Conservation (phyloP, 176 grass and related monocot species). For the Zoysia japonica region DNA sequence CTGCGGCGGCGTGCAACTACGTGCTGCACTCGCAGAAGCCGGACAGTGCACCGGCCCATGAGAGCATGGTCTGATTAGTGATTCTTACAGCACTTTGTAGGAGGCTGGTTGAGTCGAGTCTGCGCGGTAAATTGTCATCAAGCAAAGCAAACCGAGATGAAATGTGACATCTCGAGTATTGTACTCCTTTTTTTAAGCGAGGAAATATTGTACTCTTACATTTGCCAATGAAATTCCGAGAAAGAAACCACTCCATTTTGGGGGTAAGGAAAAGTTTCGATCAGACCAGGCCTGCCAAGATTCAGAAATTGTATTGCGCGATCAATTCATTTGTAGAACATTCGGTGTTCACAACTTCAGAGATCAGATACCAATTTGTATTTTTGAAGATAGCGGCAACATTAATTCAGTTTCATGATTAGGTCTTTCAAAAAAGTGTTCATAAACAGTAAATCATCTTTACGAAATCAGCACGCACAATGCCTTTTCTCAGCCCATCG, state of each 20-base stretch:
- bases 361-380: too few species aligned
- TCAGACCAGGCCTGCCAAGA: neutral
- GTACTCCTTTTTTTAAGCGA: constrained; percentile 2
- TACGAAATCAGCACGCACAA: too few species aligned
- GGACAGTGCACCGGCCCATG: constrained; percentile 20
- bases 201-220: constrained; percentile 23
- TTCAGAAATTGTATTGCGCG: neutral
- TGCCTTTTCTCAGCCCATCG: too few species aligned
- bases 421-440: too few species aligned
- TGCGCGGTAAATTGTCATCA: neutral
- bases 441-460: too few species aligned
- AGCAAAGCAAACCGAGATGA: constrained; percentile 34
- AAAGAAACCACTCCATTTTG: constrained; percentile 26
- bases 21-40: constrained; percentile 66
- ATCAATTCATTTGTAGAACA: too few species aligned
- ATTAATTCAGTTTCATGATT: too few species aligned
- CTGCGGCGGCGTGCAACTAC: constrained; percentile 63
- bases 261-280: neutral
- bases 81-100: neutral
- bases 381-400: too few species aligned
- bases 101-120: neutral
- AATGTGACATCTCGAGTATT: constrained; percentile 33
- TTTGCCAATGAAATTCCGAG: constrained; percentile 23
- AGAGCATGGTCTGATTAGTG: constrained; percentile 56
- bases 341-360: neutral